phyloP scores from a whole-genome alignment of 345 rosid species.

The Passiflora organensis region DNA sequence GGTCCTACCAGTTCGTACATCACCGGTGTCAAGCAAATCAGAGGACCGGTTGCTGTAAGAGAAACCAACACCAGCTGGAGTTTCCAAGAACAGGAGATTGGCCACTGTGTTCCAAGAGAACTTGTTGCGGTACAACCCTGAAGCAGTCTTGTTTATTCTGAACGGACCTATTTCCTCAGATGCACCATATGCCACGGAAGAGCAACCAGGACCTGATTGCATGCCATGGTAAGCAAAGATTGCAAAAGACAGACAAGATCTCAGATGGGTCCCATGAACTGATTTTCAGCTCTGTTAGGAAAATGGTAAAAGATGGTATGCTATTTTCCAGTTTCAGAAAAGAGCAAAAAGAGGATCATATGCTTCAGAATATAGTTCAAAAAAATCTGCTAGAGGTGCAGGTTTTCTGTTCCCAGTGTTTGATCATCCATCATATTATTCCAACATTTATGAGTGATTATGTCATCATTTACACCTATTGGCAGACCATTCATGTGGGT shows the following conservation, averaged over 20 bases:
- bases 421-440: too few species aligned
- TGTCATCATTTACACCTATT: slow-evolving; percentile 35
- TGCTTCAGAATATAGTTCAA: too few species aligned
- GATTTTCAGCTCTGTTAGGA: too few species aligned
- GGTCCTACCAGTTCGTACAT: slow-evolving; percentile 47
- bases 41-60: slow-evolving; percentile 60
- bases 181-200: slow-evolving; percentile 63
- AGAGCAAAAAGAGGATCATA: too few species aligned
- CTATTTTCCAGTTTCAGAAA: too few species aligned
- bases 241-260: too few species aligned
- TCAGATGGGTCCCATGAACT: too few species aligned
- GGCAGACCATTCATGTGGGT: slow-evolving; percentile 26
- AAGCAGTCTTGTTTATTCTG: slow-evolving; percentile 40
- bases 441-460: slow-evolving; percentile 8
- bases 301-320: too few species aligned
- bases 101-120: slow-evolving; percentile 58
- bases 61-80: slow-evolving; percentile 68
- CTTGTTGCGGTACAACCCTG: slow-evolving; percentile 38
- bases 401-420: too few species aligned
- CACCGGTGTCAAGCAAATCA: slow-evolving; percentile 40
- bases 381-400: too few species aligned
- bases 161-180: slow-evolving; percentile 56
- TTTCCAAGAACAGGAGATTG: slow-evolving; percentile 57
- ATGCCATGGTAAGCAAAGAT: too few species aligned
- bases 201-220: slow-evolving; percentile 73